Percentiles rank a stretch among this genome's conserved stretches.
These are phyloP conservation scores for Thinopyrum elongatum DNA, from an alignment of 176 grass and related monocot genomes.

Conservation along the genomic window DNA sequence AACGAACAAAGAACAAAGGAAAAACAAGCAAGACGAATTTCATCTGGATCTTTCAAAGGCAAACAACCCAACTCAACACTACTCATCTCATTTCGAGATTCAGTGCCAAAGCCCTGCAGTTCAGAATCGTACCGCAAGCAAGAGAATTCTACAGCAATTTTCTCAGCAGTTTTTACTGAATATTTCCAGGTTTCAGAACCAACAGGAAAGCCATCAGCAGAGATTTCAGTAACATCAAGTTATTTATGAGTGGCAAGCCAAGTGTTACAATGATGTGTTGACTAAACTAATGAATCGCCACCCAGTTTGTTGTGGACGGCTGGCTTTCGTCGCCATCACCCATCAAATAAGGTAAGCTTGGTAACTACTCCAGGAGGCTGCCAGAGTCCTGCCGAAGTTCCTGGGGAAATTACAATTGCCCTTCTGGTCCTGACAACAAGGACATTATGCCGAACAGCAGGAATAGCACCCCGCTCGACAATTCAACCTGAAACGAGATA, in stretches of 20 bases:
- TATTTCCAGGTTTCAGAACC: background rate
- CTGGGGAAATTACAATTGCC: slow-evolving; percentile 27
- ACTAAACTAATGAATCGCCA: slow-evolving; percentile 50
- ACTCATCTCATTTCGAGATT: background rate
- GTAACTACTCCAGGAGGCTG: slow-evolving; percentile 8
- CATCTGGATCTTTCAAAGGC: background rate
- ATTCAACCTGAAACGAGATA: slow-evolving; percentile 51
- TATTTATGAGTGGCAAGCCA: slow-evolving; percentile 40
- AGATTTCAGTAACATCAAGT: slow-evolving; percentile 17
- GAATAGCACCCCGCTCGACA: slow-evolving; percentile 81
- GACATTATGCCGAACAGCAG: slow-evolving; percentile 83
- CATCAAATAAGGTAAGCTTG: slow-evolving; percentile 22
- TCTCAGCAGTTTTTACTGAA: background rate
- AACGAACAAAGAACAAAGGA: too few relatives aligned
- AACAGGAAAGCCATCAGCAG: background rate
- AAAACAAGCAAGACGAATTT: background rate
- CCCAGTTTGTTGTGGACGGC: background rate
- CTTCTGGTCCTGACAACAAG: slow-evolving; percentile 55
- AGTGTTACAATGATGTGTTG: slow-evolving; percentile 36
- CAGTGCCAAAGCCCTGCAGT: background rate
- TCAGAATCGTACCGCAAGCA: background rate
- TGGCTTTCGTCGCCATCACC: slow-evolving; percentile 36
- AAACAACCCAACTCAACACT: background rate
- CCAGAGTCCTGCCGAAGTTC: background rate
- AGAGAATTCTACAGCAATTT: background rate